These are phyloP conservation scores for Clonostachys rhizophaga DNA, from an alignment of 2,329 filamentous ascomycete species.

Conservation along the genomic window DNA sequence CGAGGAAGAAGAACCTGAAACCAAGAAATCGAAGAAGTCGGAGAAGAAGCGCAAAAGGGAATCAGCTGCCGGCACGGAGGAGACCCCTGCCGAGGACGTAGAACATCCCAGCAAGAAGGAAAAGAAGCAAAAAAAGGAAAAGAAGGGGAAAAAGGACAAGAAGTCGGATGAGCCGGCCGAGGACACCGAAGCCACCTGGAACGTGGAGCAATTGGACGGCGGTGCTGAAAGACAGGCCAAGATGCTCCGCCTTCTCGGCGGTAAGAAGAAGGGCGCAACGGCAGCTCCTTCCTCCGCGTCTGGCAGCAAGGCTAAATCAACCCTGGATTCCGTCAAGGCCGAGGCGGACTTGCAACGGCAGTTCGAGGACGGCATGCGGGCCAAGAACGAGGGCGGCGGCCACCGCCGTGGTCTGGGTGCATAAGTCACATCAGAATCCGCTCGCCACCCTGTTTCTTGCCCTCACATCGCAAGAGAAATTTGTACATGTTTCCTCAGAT, in stretches of 20 bases:
- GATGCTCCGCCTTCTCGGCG: slow-evolving; percentile 52
- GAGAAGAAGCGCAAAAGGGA: slow-evolving; percentile 28
- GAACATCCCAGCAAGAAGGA: slow-evolving; percentile 9
- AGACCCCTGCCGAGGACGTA: slow-evolving; percentile 6
- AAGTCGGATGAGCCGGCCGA: slow-evolving; percentile 12
- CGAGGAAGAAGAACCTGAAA: slow-evolving; percentile 11
- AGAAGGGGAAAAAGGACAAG: slow-evolving; percentile 13
- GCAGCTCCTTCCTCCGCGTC: slow-evolving; percentile 4
- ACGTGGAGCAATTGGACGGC: slow-evolving; percentile 46
- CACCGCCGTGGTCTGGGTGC: slow-evolving; percentile 49
- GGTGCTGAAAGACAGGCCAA: slow-evolving; percentile 46
- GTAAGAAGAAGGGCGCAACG: slow-evolving; percentile 34
- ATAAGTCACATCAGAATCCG: slow-evolving; percentile 11
- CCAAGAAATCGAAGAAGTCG: slow-evolving; percentile 17
- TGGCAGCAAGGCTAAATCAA: slow-evolving; percentile 4
- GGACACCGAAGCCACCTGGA: slow-evolving; percentile 39
- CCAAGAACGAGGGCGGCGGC: slow-evolving; percentile 46
- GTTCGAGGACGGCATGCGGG: slow-evolving; percentile 50
- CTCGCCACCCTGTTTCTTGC: no score
- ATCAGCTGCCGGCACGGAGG: slow-evolving; percentile 8
- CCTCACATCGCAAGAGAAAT: no score
- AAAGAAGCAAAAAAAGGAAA: slow-evolving; percentile 11
- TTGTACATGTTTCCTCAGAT: no score
- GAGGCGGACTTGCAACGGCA: slow-evolving; percentile 52
- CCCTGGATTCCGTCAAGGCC: slow-evolving; percentile 28